Evolutionary conservation across 1,284 basidiomycete species (phyloP).

Genomic region (Tilletia indica): DNA sequence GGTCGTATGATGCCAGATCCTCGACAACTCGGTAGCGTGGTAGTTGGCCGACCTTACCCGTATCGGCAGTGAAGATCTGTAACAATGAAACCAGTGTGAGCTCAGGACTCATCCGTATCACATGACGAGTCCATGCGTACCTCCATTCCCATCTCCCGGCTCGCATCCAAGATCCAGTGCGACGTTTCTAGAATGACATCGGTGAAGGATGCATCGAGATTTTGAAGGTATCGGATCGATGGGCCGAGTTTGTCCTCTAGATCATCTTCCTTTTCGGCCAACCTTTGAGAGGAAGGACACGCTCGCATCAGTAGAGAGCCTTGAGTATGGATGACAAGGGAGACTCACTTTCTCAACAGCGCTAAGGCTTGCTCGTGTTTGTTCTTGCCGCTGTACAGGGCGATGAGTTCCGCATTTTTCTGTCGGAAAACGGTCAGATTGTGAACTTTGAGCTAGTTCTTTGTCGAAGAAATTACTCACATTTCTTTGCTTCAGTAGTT

Average conservation of each 20-base stretch:
- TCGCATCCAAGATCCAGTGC: conserved; percentile 81
- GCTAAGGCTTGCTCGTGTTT: conserved; percentile 87
- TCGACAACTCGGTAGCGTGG: conserved; percentile 40
- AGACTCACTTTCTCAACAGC: conserved; percentile 68
- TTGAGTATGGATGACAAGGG: not conserved
- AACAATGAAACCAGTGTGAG: not conserved
- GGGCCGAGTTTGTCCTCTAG: conserved; percentile 75
- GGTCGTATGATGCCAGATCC: conserved; percentile 70
- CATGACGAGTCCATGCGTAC: conserved; percentile 56
- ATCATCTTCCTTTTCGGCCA: conserved; percentile 69
- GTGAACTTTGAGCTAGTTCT: not conserved
- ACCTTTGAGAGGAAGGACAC: not conserved
- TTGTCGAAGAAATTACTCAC: conserved; percentile 58
- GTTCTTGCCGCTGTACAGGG: conserved; percentile 88
- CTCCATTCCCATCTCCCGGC: conserved; percentile 72
- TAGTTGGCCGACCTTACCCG: conserved; percentile 69
- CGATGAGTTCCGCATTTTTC: conserved; percentile 87
- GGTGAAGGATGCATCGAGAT: conserved; percentile 63
- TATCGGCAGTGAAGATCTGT: conserved; percentile 88
- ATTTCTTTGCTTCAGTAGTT: conserved; percentile 75
- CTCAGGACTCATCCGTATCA: no score
- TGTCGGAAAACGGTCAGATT: conserved; percentile 51
- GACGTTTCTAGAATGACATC: conserved; percentile 56
- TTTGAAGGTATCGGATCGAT: conserved; percentile 85
- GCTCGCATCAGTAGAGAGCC: not conserved